phyloP scores from a whole-genome alignment of 176 grass and related monocot genomes.

The Oropetium thomaeum region DNA sequence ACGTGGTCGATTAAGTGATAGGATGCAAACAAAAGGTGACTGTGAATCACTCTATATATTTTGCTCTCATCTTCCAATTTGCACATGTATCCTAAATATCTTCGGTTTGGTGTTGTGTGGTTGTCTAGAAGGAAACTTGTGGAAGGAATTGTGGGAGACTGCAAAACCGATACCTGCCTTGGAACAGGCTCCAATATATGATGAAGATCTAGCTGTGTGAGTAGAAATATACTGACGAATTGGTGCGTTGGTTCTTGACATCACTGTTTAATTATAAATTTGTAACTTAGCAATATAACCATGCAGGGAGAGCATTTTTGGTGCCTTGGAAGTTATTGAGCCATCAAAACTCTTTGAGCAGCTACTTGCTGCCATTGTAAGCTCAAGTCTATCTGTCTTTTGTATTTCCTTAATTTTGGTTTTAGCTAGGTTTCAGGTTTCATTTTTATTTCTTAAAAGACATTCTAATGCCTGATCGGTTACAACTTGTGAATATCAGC shows the following conservation, averaged over 20 bases:
- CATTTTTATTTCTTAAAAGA: constrained; percentile 3
- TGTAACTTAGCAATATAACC: constrained; percentile 11
- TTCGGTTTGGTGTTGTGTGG: constrained; percentile 28
- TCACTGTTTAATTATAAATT: constrained; percentile 9
- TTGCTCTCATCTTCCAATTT: not conserved
- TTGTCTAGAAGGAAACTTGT: constrained; percentile 77
- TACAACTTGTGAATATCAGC: constrained; percentile 55
- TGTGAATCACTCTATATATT: not conserved
- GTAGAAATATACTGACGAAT: constrained; percentile 32
- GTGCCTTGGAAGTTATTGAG: constrained; percentile 65
- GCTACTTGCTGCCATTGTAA: constrained; percentile 68
- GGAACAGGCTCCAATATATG: constrained; percentile 89
- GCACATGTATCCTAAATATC: not conserved
- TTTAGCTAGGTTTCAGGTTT: constrained; percentile 19
- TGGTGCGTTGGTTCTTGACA: constrained; percentile 6
- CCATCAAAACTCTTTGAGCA: constrained; percentile 84
- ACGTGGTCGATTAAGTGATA: constrained; percentile 70
- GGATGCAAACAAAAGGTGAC: constrained; percentile 95
- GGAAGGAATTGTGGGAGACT: constrained; percentile 91
- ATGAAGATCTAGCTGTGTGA: constrained; percentile 99
- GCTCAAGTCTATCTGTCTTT: constrained; percentile 14
- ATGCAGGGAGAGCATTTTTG: constrained; percentile 88
- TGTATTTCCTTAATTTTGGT: not conserved
- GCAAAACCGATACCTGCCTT: constrained; percentile 86
- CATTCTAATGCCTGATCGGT: not conserved